phyloP scores from a whole-genome alignment of 1,139 yeast species.

The Hyphopichia pseudoburtonii region DNA sequence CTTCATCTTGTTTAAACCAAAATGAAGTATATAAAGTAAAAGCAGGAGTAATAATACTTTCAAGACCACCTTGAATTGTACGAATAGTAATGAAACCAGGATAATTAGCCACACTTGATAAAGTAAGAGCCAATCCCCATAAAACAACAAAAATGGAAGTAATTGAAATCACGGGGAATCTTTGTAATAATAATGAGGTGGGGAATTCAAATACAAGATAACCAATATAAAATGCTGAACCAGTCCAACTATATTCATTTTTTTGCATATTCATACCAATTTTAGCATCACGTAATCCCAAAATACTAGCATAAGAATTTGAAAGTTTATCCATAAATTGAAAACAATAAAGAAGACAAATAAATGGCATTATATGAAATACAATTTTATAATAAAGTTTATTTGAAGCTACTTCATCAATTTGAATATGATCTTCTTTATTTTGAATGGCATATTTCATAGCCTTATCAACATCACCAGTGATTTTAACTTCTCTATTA shows the following conservation, averaged over 20 bases:
- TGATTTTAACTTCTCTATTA: constrained; percentile 3
- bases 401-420: constrained; percentile 17
- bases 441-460: constrained; percentile 25
- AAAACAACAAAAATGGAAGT: constrained; percentile 22
- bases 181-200: constrained; percentile 40
- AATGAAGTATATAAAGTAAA: constrained; percentile 49
- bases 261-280: constrained; percentile 45
- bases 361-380: constrained; percentile 50
- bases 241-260: constrained; percentile 55
- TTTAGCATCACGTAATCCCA: constrained; percentile 54
- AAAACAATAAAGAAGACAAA: constrained; percentile 54
- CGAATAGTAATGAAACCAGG: constrained; percentile 33
- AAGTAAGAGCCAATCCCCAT: constrained; percentile 31
- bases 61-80: constrained; percentile 51
- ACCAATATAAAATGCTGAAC: constrained; percentile 56
- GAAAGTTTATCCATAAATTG: constrained; percentile 70
- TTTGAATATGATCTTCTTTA: constrained; percentile 13
- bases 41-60: constrained; percentile 56
- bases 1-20: constrained; percentile 25
- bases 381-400: constrained; percentile 49
- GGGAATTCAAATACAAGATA: constrained; percentile 50
- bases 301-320: constrained; percentile 57
- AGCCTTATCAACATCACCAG: constrained; percentile 37
- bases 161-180: constrained; percentile 30
- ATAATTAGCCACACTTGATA: constrained; percentile 29